Conservation (phyloP, 257 asterid genomes). For the Cinchona pubescens region DNA sequence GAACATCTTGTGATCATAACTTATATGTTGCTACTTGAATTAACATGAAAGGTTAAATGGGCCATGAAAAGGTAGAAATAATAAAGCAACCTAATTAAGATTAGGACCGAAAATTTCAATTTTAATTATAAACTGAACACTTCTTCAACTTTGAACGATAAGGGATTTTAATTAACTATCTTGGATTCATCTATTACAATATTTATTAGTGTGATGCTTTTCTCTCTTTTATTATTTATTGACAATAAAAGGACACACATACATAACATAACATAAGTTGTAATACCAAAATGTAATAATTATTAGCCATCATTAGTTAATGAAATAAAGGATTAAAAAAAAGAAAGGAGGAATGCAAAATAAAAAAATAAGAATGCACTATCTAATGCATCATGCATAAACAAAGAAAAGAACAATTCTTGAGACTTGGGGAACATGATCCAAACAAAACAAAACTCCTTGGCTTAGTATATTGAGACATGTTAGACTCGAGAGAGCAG, state of each 20-base stretch:
- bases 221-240: no score
- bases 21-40: not conserved
- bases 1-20: not conserved
- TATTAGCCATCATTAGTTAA: no score
- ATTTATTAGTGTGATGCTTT: no score
- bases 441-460: conserved; percentile 38
- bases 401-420: conserved; percentile 13
- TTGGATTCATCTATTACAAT: no score
- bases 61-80: not conserved
- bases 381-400: conserved; percentile 3
- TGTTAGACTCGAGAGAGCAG: conserved; percentile 21
- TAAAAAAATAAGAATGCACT: no score
- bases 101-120: no score
- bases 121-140: not conserved
- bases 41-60: not conserved
- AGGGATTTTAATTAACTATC: no score
- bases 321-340: no score
- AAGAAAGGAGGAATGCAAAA: no score
- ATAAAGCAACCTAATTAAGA: not conserved
- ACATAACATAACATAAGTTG: no score
- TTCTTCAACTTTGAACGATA: not conserved
- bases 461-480: conserved; percentile 20
- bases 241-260: no score
- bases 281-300: no score
- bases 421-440: conserved; percentile 30